Conservation (phyloP, 1,284 basidiomycete species). For the Erythrobasidium hasegawianum region DNA sequence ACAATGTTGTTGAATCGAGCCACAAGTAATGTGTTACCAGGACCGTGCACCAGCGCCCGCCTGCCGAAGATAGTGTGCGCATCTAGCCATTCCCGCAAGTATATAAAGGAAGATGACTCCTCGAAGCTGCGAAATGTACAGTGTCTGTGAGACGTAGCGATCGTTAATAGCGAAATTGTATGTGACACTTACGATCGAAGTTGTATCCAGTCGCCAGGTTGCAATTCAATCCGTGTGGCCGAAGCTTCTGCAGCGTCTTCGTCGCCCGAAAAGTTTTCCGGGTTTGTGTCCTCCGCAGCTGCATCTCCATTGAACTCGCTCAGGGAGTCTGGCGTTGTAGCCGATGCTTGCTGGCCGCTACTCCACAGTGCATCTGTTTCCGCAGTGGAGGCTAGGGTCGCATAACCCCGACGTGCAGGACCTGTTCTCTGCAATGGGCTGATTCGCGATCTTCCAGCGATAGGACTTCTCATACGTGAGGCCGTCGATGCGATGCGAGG, state of each 20-base stretch:
- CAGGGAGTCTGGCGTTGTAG: no score
- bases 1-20: constrained; percentile 19
- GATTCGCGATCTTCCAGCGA: no score
- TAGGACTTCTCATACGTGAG: no score
- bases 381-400: no score
- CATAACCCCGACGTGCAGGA: no score
- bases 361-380: no score
- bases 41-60: constrained; percentile 18
- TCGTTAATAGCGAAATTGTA: no score
- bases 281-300: constrained; percentile 10
- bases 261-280: not conserved
- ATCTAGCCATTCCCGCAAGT: constrained; percentile 6
- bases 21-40: constrained; percentile 12
- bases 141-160: no score
- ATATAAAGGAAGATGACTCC: constrained; percentile 20
- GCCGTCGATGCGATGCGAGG: not conserved
- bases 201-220: constrained; percentile 32
- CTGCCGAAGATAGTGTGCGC: constrained; percentile 3
- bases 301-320: constrained; percentile 1
- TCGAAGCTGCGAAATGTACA: constrained; percentile 12
- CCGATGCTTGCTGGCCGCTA: no score
- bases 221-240: constrained; percentile 4
- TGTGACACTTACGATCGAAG: constrained; percentile 13
- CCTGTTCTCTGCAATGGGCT: no score
- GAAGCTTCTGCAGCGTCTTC: not conserved